A percentile compares a stretch with the other conserved stretches of the same genome.
phyloP scores from a whole-genome alignment of 2,329 filamentous ascomycete species.

The Cercospora canescens region DNA sequence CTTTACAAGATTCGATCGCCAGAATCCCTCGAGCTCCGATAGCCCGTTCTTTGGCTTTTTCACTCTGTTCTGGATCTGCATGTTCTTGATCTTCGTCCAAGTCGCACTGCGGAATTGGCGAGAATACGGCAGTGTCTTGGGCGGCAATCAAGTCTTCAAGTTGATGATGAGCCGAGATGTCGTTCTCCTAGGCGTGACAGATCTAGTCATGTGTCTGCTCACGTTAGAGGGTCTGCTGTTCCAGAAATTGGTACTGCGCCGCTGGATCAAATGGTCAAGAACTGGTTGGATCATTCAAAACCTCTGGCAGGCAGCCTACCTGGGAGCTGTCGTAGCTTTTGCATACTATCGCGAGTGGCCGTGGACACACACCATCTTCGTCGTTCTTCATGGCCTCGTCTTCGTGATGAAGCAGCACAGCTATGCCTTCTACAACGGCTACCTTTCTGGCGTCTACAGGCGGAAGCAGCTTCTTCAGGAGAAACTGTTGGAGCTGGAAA shows the following conservation, averaged over 20 bases:
- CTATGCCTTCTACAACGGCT: conserved; percentile 77
- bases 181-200: conserved; percentile 57
- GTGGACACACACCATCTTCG: conserved; percentile 80
- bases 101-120: conserved; percentile 69
- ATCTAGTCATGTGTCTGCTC: conserved; percentile 67
- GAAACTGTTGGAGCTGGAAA: conserved; percentile 60
- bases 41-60: conserved; percentile 80
- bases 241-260: conserved; percentile 60
- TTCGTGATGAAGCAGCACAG: conserved; percentile 85
- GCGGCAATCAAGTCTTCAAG: conserved; percentile 69
- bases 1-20: conserved; percentile 73
- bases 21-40: conserved; percentile 63
- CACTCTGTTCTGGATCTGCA: conserved; percentile 73
- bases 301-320: conserved; percentile 68
- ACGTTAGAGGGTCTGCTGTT: conserved; percentile 67
- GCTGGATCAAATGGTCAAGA: conserved; percentile 66
- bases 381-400: conserved; percentile 70
- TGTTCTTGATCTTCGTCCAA: conserved; percentile 65
- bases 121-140: conserved; percentile 67
- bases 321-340: conserved; percentile 63
- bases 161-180: conserved; percentile 64
- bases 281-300: conserved; percentile 74
- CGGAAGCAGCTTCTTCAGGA: conserved; percentile 44
- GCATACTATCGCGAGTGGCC: conserved; percentile 74
- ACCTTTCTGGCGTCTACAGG: conserved; percentile 60